phyloP scores from a whole-genome alignment of 1,284 basidiomycete genomes.

The Cutaneotrichosporon sp. region DNA sequence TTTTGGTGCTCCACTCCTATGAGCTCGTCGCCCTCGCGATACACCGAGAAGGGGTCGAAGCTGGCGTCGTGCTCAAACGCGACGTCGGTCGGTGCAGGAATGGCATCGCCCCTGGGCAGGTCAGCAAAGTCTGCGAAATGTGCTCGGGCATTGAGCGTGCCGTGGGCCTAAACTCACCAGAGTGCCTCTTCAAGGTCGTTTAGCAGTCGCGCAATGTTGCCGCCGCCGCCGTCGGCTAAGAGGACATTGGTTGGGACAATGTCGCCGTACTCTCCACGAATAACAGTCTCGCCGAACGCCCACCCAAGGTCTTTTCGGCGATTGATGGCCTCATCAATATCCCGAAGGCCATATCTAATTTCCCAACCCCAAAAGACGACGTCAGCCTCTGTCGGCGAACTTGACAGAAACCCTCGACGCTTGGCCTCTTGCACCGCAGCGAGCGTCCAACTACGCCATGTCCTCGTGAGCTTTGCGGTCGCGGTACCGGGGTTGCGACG shows the following conservation, averaged over 20 bases:
- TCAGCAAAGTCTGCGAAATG: constrained; percentile 2
- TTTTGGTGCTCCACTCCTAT: constrained; percentile 14
- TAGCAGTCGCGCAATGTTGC: constrained; percentile 33
- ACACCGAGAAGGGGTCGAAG: constrained; percentile 39
- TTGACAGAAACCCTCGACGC: constrained; percentile 21
- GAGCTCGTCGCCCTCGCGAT: constrained; percentile 21
- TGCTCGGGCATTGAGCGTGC: no score
- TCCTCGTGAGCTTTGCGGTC: neutral
- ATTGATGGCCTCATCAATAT: constrained; percentile 42
- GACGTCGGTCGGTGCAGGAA: constrained; percentile 39
- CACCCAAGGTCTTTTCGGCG: constrained; percentile 37
- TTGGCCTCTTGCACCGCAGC: constrained; percentile 39
- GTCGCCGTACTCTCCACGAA: constrained; percentile 31
- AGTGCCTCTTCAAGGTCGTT: constrained; percentile 44
- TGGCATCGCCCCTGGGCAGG: constrained; percentile 36
- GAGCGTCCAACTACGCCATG: constrained; percentile 34
- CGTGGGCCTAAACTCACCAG: constrained; percentile 27
- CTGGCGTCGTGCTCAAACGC: constrained; percentile 34
- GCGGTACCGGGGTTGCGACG: neutral
- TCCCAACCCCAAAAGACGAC: constrained; percentile 37
- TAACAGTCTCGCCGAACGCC: constrained; percentile 33
- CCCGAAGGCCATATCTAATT: constrained; percentile 31
- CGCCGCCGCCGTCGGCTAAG: constrained; percentile 22
- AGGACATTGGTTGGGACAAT: constrained; percentile 29
- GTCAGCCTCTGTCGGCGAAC: constrained; percentile 22